Evolutionary conservation across 1,139 yeast species (phyloP).

Genomic region (Saccharomyces hybrid): DNA sequence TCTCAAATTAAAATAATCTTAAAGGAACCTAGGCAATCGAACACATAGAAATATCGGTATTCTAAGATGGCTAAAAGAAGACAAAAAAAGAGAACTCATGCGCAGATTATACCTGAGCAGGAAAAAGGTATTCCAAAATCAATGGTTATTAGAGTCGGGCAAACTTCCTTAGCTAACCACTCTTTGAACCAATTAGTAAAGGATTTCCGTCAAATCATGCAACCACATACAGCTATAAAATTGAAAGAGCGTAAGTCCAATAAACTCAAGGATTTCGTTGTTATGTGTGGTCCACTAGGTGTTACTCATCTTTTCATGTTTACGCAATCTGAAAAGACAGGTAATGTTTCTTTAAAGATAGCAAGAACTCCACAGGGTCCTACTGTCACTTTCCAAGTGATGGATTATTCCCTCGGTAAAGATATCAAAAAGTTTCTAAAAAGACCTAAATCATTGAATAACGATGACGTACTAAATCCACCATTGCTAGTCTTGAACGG

Average conservation of each 20-base stretch:
- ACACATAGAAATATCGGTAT: neutral
- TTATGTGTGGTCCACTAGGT: conserved; percentile 96
- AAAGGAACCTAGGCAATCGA: neutral
- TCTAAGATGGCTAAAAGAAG: conserved; percentile 4
- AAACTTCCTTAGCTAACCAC: conserved; percentile 64
- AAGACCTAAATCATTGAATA: conserved; percentile 62
- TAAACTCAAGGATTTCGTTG: conserved; percentile 79
- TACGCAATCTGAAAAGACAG: conserved; percentile 70
- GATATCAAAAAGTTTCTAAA: conserved; percentile 67
- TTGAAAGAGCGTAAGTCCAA: conserved; percentile 81
- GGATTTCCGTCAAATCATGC: conserved; percentile 87
- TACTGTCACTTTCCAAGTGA: conserved; percentile 72
- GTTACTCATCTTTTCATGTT: conserved; percentile 83
- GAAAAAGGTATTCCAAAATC: conserved; percentile 69
- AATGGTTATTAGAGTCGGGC: conserved; percentile 84
- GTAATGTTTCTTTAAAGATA: conserved; percentile 73
- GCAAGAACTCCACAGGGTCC: conserved; percentile 94
- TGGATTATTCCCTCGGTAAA: conserved; percentile 70
- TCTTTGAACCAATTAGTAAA: conserved; percentile 75
- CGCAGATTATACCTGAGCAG: conserved; percentile 56
- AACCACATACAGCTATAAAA: conserved; percentile 91
- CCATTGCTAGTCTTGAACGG: conserved; percentile 91
- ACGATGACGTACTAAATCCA: conserved; percentile 65
- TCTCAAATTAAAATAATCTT: neutral
- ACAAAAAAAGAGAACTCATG: conserved; percentile 44